Base-by-base conservation (phyloP, 306 rosid genomes). In the Carpinus fangiana region DNA sequence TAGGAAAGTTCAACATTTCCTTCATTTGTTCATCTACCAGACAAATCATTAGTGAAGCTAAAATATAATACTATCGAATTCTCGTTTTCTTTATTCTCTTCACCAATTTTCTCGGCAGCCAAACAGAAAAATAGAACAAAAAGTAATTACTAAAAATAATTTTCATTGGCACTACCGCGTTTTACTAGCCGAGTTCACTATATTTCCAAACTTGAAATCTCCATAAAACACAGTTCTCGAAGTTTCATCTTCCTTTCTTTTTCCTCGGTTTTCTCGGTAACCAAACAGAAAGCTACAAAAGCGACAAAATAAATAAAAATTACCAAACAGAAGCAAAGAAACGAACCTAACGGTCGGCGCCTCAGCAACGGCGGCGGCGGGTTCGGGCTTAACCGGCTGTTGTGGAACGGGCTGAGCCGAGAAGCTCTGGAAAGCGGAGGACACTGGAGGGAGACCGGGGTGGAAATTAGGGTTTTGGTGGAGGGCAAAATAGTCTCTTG, bases 401-500 rank as follows among this genome's bases (percentile, higher is more conserved):
- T 12, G 67, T 8, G 67, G 67, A 23, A 23, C 70, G 2, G 83
- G 48, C 62, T 66, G 82, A 51, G 87, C 31, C 12, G 86, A 2
- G 80, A 88, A 84, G 80, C 47, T 87, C 47, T 72, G 89, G 46
- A 86, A 88, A 12, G 81, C 90, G 16, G 93, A 82, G 68, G 86
- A 70, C 12, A 74, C 69, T 0, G 86, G 79, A n/a, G 81, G 13
- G 76, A 86, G 78, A 8, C 68, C 41, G 36, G 88, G 70, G 4
- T 72, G 90, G 41, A 76, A 83, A 86, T 80, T 93, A 86, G 92
- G 98, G 94, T 80, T 87, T 76, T 78, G 91, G 16, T 77, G 88
- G 81, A 66, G 87, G 85, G 87, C 67, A 86, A 93, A 87, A 75
- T 79, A 87, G 86, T 87, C 92, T 23, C 84, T 88, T 7, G 67